Evolutionary conservation across 164 flowering plant genomes (phyloP).

Genomic region (Macadamia tetraphylla): DNA sequence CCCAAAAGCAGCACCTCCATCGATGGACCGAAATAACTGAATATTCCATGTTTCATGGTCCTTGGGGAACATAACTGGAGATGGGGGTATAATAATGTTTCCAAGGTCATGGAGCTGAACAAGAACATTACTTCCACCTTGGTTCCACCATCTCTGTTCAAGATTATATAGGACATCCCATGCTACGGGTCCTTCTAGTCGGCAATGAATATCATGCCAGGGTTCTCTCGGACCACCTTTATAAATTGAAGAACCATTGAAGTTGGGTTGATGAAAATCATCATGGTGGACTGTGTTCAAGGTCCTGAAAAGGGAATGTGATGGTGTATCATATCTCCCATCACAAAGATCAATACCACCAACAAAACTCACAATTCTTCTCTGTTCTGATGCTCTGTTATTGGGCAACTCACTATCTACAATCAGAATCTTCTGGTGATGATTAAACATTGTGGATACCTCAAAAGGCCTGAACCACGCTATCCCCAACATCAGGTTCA

Average conservation of each 20-base stretch:
- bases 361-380: conserved; percentile 67
- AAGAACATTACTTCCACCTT: conserved; percentile 48
- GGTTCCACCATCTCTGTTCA: conserved; percentile 47
- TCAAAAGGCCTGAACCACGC: conserved; percentile 60
- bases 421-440: conserved; percentile 56
- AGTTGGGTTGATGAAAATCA: neutral
- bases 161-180: too few species aligned
- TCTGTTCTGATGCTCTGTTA: conserved; percentile 21
- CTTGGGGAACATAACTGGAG: conserved; percentile 20
- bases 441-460: conserved; percentile 29
- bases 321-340: neutral
- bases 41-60: conserved; percentile 33
- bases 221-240: too few species aligned
- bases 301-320: conserved; percentile 61
- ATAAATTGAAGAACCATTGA: too few species aligned
- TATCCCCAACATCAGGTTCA: conserved; percentile 56
- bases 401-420: conserved; percentile 49
- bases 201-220: too few species aligned
- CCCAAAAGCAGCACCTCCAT: conserved; percentile 68
- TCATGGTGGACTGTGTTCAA: conserved; percentile 47
- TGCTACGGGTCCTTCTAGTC: too few species aligned
- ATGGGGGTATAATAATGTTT: conserved; percentile 29
- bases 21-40: too few species aligned
- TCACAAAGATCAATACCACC: conserved; percentile 18
- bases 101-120: conserved; percentile 33